Evolutionary conservation across 2,329 filamentous ascomycete genomes (phyloP), one percentile per base, ranked within the genome.

Genomic region (Catunica adiposa): DNA sequence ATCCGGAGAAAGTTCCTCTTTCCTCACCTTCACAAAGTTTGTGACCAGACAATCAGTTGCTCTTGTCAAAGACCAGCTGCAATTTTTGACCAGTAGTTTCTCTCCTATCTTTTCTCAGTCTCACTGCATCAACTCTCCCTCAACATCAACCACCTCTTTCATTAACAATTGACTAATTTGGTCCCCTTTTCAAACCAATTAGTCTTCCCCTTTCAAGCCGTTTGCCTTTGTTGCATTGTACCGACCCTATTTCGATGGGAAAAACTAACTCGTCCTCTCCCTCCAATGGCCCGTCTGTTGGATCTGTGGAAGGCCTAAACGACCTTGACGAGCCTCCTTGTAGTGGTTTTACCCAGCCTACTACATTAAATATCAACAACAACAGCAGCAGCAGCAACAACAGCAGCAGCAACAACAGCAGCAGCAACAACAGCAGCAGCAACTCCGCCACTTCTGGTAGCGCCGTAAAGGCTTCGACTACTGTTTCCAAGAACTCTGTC

Each of bases 291-390:
- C 56, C 51, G 55, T 56, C 55, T 56, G 48, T 56, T 55, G 60
- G 58, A 56, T 60, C 60, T 56, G 50, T 56, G 51, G 60, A 61
- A 56, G 59, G 53, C 55, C 58, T 59, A 53, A 55, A 54, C 50
- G 60, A 61, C 55, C 56, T 58, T 26, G 59, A 60, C 51, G 60
- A 61, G 56, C 60, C 60, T 44, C 60, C 60, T 57, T 60, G 56
- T 56, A 58, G 48, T 57, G 55, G 57, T 53, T 57, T 53, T 40
- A 55, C 26, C 46, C 59, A 48, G 22, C 14, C 55, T 23, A 17
- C 58, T 42, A 47, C 31, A 34, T n/a, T 53, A 6, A 44, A 44
- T n/a, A 44, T 7, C 8, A n/a, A 44, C 20, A 17, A 44, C 15
- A 25, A n/a, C n/a, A n/a, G n/a, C n/a, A n/a, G n/a, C n/a, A n/a